phyloP scores from a whole-genome alignment of 148 eudicot species.

The Rhododendron molle region DNA sequence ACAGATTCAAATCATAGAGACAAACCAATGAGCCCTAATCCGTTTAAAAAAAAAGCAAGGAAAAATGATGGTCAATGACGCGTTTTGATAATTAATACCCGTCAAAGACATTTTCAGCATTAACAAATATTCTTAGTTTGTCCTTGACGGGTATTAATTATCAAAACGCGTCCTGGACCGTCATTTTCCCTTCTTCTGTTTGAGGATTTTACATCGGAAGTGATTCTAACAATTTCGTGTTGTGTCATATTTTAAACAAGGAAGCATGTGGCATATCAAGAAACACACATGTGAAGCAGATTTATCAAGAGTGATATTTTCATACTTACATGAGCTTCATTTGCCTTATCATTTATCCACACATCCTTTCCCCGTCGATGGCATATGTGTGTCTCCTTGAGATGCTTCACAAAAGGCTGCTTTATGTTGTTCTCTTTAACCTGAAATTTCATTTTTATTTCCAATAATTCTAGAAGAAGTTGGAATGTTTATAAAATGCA shows the following conservation, averaged over 20 bases:
- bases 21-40: no score
- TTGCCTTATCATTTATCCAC: not conserved
- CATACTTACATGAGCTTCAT: not conserved
- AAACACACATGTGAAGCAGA: not conserved
- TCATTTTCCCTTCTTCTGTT: no score
- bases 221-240: not conserved
- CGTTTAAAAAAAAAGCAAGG: no score
- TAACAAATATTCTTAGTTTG: no score
- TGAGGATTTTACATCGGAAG: not conserved
- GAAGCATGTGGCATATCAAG: not conserved
- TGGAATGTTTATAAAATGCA: not conserved
- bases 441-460: not conserved
- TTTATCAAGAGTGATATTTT: not conserved
- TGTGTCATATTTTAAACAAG: not conserved
- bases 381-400: not conserved
- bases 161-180: no score
- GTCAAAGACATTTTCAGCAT: no score
- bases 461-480: not conserved
- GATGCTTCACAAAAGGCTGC: not conserved
- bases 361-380: not conserved
- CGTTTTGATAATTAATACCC: no score
- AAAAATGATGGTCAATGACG: no score
- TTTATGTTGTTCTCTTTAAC: not conserved
- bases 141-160: no score
- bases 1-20: no score